Conservation (phyloP, 2,329 filamentous ascomycete species). For the Alternaria sp. region DNA sequence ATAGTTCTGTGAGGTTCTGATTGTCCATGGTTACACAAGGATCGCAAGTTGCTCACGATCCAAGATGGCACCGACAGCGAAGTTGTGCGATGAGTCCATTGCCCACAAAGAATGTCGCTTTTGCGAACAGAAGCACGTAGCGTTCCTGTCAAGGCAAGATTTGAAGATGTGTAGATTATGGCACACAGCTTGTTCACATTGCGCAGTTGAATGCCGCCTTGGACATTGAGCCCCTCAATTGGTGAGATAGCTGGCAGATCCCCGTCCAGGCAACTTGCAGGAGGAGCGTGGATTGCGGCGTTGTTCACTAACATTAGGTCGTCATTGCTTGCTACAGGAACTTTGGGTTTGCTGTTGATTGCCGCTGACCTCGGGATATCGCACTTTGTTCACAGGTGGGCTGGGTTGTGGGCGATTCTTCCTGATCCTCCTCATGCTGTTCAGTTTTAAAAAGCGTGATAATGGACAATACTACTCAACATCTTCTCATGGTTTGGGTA, state of each 20-base stretch:
- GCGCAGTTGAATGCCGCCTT: neutral
- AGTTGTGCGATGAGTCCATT: rapidly evolving
- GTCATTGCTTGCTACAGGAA: neutral
- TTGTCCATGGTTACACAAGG: neutral
- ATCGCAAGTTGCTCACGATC: neutral
- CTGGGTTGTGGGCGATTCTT: neutral
- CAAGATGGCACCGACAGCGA: neutral
- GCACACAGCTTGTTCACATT: neutral
- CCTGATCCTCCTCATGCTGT: neutral
- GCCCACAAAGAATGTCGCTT: neutral
- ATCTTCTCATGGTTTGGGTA: neutral
- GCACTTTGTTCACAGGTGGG: neutral
- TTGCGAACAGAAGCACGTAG: neutral
- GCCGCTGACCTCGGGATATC: rapidly evolving
- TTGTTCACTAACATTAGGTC: neutral
- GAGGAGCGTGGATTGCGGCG: rapidly evolving
- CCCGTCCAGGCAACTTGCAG: neutral
- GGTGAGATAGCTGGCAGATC: neutral
- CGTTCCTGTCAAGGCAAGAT: neutral
- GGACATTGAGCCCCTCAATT: neutral
- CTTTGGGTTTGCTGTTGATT: neutral
- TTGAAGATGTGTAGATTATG: neutral
- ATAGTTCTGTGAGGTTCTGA: neutral
- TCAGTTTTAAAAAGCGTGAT: neutral
- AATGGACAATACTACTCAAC: neutral